These are phyloP conservation scores for Botrytis deweyae DNA, from an alignment of 2,329 filamentous ascomycete species.

Conservation along the genomic window DNA sequence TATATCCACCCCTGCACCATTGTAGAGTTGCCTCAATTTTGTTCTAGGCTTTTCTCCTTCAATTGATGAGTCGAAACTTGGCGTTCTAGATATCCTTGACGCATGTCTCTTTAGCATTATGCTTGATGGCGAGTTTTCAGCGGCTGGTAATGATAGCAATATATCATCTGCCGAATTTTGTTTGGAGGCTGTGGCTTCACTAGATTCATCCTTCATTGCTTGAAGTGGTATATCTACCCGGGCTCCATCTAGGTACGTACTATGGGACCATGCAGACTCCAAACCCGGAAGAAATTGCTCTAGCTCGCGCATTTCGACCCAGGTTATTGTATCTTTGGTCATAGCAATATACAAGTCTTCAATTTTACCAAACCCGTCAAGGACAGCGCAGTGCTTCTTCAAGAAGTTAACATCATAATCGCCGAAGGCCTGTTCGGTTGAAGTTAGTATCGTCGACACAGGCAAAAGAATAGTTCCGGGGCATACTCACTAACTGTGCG, in stretches of 20 bases:
- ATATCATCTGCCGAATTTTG: conserved; percentile 48
- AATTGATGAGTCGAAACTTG: conserved; percentile 46
- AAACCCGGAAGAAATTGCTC: conserved; percentile 52
- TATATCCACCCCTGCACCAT: conserved; percentile 31
- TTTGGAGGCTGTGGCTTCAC: conserved; percentile 8
- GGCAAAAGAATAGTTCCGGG: background rate
- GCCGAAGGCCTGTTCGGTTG: background rate
- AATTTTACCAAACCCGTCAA: conserved; percentile 53
- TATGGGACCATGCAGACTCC: conserved; percentile 55
- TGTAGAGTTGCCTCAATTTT: conserved; percentile 35
- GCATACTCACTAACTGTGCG: conserved; percentile 42
- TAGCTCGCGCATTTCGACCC: conserved; percentile 48
- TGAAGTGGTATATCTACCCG: conserved; percentile 15
- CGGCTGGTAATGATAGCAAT: conserved; percentile 27
- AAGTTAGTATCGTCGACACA: background rate
- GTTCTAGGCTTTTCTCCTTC: conserved; percentile 35
- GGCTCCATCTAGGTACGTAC: conserved; percentile 49
- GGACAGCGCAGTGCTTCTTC: conserved; percentile 54
- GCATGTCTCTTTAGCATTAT: conserved; percentile 50
- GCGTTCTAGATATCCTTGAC: conserved; percentile 52
- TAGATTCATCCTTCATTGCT: background rate
- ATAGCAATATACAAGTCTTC: conserved; percentile 61
- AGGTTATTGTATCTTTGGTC: conserved; percentile 54
- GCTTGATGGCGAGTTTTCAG: conserved; percentile 26
- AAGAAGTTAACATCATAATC: conserved; percentile 54